Conservation (phyloP, 768 basidiomycete species). For the Boletus subparvulus region DNA sequence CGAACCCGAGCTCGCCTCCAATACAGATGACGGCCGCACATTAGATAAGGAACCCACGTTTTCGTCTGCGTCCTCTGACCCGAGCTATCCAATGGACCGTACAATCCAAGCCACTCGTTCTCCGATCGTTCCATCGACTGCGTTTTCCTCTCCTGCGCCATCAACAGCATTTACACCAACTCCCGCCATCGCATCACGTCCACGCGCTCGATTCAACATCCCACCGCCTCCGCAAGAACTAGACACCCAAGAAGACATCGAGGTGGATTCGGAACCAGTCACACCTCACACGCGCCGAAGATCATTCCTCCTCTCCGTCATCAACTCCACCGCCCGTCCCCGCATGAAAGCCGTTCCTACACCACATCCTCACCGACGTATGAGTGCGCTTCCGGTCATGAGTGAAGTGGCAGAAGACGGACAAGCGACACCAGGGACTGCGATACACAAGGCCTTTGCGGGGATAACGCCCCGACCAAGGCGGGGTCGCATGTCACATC, state of each 20-base stretch:
- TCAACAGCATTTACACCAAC: conserved; percentile 68
- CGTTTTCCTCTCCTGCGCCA: conserved; percentile 54
- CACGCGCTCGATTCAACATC: conserved; percentile 60
- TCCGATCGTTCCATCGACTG: conserved; percentile 38
- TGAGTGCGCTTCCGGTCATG: conserved; percentile 58
- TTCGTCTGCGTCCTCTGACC: conserved; percentile 60
- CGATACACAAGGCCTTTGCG: conserved; percentile 55
- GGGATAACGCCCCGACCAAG: conserved; percentile 65
- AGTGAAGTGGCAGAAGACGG: conserved; percentile 35
- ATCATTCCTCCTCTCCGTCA: conserved; percentile 80
- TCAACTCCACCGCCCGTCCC: conserved; percentile 79
- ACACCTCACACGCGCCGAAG: conserved; percentile 74
- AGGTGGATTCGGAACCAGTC: conserved; percentile 44
- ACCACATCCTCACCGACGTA: conserved; percentile 49
- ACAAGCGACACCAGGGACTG: conserved; percentile 33
- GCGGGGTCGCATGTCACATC: conserved; percentile 57
- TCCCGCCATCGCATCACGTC: conserved; percentile 60
- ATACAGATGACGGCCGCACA: conserved; percentile 27
- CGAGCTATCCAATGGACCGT: conserved; percentile 31
- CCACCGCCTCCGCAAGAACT: conserved; percentile 45
- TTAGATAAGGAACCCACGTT: conserved; percentile 60
- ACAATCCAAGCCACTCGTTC: conserved; percentile 32
- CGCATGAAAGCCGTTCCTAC: conserved; percentile 47
- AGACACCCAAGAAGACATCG: conserved; percentile 33
- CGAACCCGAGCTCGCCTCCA: conserved; percentile 20